Conservation (phyloP, 306 rosid species). For the Castanea mollissima region DNA sequence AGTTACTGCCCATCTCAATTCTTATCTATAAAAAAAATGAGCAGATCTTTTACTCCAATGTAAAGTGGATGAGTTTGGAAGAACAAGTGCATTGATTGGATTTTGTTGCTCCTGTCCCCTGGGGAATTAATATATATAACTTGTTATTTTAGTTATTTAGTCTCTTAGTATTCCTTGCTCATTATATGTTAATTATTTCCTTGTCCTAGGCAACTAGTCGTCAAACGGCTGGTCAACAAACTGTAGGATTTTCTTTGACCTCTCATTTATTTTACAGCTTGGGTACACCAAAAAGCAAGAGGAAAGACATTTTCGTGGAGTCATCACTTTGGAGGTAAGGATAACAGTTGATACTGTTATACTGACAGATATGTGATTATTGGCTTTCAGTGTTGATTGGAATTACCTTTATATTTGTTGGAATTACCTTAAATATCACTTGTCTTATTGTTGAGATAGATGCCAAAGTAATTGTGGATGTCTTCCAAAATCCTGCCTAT, state of each 20-base stretch:
- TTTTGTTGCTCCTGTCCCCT: background rate
- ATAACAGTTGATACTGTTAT: background rate
- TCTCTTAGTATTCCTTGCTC: slow-evolving; percentile 11
- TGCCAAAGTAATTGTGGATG: too few species aligned
- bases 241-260: slow-evolving; percentile 27
- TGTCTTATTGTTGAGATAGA: too few species aligned
- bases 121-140: too few species aligned
- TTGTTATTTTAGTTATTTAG: slow-evolving; percentile 4
- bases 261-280: slow-evolving; percentile 56
- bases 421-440: too few species aligned
- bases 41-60: slow-evolving; percentile 1
- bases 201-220: slow-evolving; percentile 77
- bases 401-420: too few species aligned
- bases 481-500: too few species aligned
- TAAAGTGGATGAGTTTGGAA: background rate
- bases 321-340: slow-evolving; percentile 86
- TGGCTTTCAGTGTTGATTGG: too few species aligned
- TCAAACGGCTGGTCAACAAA: slow-evolving; percentile 54
- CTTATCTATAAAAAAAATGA: background rate
- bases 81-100: background rate
- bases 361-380: background rate
- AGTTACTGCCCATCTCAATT: background rate
- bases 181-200: slow-evolving; percentile 15
- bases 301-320: slow-evolving; percentile 88
- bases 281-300: slow-evolving; percentile 97